These are phyloP conservation scores for Ambrosiella beaveri DNA, from an alignment of 2,329 filamentous ascomycete species.

Conservation along the genomic window DNA sequence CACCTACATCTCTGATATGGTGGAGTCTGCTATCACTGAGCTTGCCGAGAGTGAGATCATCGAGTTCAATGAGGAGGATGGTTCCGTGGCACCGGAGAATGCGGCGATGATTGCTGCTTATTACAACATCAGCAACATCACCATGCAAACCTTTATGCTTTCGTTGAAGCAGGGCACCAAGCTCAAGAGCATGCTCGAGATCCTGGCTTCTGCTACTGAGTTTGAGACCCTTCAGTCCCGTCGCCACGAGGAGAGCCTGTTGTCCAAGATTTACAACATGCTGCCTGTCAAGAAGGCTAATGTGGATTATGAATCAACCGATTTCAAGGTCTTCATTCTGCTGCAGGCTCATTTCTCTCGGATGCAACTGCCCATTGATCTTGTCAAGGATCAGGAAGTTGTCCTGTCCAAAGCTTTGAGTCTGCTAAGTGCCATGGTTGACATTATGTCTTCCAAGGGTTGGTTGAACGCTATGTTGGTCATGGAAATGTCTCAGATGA, in stretches of 20 bases:
- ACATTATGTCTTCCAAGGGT: slow-evolving; percentile 88
- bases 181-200: slow-evolving; percentile 91
- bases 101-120: slow-evolving; percentile 96
- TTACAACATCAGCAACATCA: slow-evolving; percentile 98
- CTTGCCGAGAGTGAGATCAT: slow-evolving; percentile 87
- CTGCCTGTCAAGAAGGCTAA: slow-evolving; percentile 91
- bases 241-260: slow-evolving; percentile 72
- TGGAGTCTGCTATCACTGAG: slow-evolving; percentile 83
- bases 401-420: slow-evolving; percentile 73
- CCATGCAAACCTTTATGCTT: slow-evolving; percentile 95
- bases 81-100: slow-evolving; percentile 75
- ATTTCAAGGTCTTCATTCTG: slow-evolving; percentile 97
- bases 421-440: slow-evolving; percentile 78
- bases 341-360: slow-evolving; percentile 94
- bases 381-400: slow-evolving; percentile 87
- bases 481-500: slow-evolving; percentile 99
- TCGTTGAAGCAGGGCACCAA: slow-evolving; percentile 80
- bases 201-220: slow-evolving; percentile 89
- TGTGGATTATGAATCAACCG: slow-evolving; percentile 73
- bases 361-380: slow-evolving; percentile 88
- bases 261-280: slow-evolving; percentile 85
- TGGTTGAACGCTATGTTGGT: slow-evolving; percentile 94
- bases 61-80: slow-evolving; percentile 86
- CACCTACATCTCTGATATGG: slow-evolving; percentile 80
- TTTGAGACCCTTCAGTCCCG: slow-evolving; percentile 92